phyloP scores from a whole-genome alignment of 1,284 basidiomycete genomes.

The Ustilago bromivora region DNA sequence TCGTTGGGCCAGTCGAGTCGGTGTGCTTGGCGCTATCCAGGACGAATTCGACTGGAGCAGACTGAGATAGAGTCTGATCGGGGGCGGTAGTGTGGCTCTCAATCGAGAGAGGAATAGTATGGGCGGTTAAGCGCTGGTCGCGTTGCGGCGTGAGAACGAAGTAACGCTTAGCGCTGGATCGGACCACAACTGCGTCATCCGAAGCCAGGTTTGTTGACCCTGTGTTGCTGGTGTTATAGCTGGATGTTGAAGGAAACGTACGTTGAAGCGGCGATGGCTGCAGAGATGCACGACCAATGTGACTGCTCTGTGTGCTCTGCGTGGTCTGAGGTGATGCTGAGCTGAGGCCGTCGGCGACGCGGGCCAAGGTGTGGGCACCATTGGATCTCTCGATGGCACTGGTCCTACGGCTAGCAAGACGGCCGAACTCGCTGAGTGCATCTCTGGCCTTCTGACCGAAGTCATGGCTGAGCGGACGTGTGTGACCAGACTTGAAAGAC shows the following conservation, averaged over 20 bases:
- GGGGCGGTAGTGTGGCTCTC: constrained; percentile 21
- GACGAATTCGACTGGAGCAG: constrained; percentile 29
- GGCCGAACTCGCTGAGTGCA: constrained; percentile 40
- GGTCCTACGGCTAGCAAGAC: constrained; percentile 25
- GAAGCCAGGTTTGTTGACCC: constrained; percentile 16
- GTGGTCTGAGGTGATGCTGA: constrained; percentile 2
- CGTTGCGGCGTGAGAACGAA: constrained; percentile 37
- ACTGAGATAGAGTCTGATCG: neutral
- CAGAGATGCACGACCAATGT: constrained; percentile 7
- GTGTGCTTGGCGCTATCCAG: constrained; percentile 8
- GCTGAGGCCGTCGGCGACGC: constrained; percentile 39
- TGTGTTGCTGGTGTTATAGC: neutral
- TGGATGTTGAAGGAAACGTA: neutral
- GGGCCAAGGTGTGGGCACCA: constrained; percentile 35
- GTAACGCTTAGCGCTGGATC: constrained; percentile 9
- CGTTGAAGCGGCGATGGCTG: constrained; percentile 12
- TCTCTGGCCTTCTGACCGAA: constrained; percentile 37
- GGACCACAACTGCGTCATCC: constrained; percentile 12
- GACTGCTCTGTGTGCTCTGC: constrained; percentile 1
- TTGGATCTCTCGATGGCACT: constrained; percentile 32
- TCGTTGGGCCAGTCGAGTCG: neutral
- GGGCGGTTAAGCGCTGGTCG: constrained; percentile 2
- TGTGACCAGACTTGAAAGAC: constrained; percentile 5
- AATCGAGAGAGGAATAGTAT: constrained; percentile 27
- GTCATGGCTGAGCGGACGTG: constrained; percentile 36